Conservation (phyloP, 805 yeast species). For the Candida schatavii region DNA sequence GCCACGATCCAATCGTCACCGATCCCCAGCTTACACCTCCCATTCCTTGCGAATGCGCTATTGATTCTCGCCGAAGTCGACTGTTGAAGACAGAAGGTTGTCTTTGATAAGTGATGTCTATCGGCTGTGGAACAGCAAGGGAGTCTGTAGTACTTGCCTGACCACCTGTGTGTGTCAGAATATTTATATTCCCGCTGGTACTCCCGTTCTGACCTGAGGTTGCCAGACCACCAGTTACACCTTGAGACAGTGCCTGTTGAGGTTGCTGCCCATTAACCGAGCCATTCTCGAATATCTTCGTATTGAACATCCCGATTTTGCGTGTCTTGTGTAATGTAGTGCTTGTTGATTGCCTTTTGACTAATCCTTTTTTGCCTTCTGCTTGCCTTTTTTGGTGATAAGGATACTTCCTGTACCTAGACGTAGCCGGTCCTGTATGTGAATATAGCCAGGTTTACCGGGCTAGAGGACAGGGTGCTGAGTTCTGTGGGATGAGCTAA, state of each 20-base stretch:
- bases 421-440: not conserved
- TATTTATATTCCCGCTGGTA: conserved; percentile 13
- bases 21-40: conserved; percentile 99
- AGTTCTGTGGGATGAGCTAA: no score
- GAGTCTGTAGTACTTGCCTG: not conserved
- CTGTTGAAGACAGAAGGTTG: conserved; percentile 40
- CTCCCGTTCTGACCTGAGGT: not conserved
- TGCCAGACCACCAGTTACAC: no score
- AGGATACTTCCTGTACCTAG: not conserved
- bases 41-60: conserved; percentile 96
- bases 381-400: not conserved
- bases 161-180: not conserved
- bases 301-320: conserved; percentile 40
- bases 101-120: conserved; percentile 42
- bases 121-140: conserved; percentile 37
- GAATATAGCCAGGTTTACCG: no score
- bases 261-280: conserved; percentile 9
- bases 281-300: conserved; percentile 35
- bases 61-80: conserved; percentile 75
- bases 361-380: not conserved
- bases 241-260: conserved; percentile 18
- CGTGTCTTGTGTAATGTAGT: no score
- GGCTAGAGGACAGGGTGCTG: no score
- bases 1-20: conserved; percentile 91
- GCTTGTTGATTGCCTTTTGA: no score